A percentile compares a stretch with the other conserved stretches of the same genome.
These are phyloP conservation scores for Plasmodium ovale DNA, from an alignment of 169 alveolate genomes.

Conservation along the genomic window DNA sequence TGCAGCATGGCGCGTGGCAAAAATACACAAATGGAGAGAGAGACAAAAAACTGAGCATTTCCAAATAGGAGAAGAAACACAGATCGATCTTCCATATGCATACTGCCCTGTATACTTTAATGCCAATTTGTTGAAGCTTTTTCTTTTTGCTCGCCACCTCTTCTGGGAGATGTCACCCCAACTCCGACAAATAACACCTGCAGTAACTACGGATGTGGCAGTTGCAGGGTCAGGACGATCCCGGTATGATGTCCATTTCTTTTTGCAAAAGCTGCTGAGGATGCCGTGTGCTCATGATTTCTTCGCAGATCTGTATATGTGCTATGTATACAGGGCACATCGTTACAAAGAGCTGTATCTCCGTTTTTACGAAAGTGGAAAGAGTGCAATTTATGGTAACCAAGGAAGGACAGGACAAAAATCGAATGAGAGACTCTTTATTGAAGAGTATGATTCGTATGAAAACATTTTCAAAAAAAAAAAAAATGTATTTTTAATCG, in stretches of 20 bases:
- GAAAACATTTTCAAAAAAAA: slow-evolving; percentile 42
- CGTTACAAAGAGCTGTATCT: slow-evolving; percentile 10
- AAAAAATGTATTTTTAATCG: slow-evolving; percentile 12
- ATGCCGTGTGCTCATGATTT: background rate
- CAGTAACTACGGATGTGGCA: background rate
- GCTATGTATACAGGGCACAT: slow-evolving; percentile 1
- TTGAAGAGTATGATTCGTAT: slow-evolving; percentile 41
- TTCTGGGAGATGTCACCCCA: no score
- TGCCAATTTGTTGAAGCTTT: slow-evolving; percentile 18
- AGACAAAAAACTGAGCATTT: no score
- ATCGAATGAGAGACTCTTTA: slow-evolving; percentile 1
- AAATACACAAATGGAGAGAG: no score
- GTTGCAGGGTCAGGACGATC: background rate
- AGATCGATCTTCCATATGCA: background rate
- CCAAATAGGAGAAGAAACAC: background rate
- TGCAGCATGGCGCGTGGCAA: no score
- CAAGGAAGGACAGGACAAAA: background rate
- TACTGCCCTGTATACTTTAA: slow-evolving; percentile 32
- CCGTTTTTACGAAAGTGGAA: background rate
- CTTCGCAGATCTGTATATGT: slow-evolving; percentile 31
- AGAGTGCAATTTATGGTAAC: background rate
- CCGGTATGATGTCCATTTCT: background rate
- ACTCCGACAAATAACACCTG: no score
- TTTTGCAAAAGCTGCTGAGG: background rate
- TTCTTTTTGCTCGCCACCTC: slow-evolving; percentile 2